Base-by-base conservation (phyloP, 495 filamentous ascomycete species). In the Chaetomium cochliodes region DNA sequence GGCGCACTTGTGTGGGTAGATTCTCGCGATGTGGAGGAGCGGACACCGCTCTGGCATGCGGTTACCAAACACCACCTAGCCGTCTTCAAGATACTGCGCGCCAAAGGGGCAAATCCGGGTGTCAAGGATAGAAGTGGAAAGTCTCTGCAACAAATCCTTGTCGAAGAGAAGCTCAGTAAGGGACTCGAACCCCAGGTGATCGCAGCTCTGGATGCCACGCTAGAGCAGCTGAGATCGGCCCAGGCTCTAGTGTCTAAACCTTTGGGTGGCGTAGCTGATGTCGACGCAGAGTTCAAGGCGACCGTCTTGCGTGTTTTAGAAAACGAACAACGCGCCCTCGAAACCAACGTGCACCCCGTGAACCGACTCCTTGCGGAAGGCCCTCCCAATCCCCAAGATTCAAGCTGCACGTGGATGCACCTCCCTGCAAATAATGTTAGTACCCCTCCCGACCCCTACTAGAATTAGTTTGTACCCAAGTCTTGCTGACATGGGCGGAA, bases 391-490 rank as follows among this genome's bases (percentile, higher is more conserved):
- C 44, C n/a, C 16, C 44, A 47, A 12, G 44, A 16, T 5, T 3
- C n/a, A 16, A 47, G n/a, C 4, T 47, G 44, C 16, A 16, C 44
- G n/a, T 47, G 44, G 44, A 47, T 47, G 3, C 44, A 47, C 16
- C 44, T 47, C n/a, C 44, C 44, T 47, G 44, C 44, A 18, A 47
- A 47, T n/a, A 47, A 47, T 47, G 44, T 47, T 16, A n/a, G 44
- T 47, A 33, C 30, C 33, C 9, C 5, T 37, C 33, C 9, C 1
- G 7, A n/a, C n/a, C 28, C 28, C 33, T 37, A 3, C 8, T 37
- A 6, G 6, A 6, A 6, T 3, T 37, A 1, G 11, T 37, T 37
- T 37, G 11, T 37, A 37, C 33, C 33, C 5, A 5, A 7, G 4
- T 5, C 7, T 47, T n/a, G 44, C 16, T 47, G n/a, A 47, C 7